Evolutionary conservation across 305 asterid genomes (phyloP), one percentile per base, ranked within the genome.

Genomic region (Caryopteris hybrid): DNA sequence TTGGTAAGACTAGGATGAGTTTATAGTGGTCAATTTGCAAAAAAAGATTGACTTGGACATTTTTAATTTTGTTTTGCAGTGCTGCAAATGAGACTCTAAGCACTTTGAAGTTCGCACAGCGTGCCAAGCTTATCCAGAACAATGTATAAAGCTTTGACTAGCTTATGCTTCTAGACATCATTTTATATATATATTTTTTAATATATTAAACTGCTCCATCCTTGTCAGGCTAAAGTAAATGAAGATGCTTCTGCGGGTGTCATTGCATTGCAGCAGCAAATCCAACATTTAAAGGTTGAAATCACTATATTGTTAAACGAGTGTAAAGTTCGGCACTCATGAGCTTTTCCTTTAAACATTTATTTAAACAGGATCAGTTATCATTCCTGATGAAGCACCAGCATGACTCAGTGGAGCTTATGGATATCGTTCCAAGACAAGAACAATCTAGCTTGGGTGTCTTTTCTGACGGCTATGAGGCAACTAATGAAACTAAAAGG

Each of bases 231-330:
- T 75, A 91, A 83, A 80, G 83, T 91, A 69, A 91, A 88, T 70
- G 97, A 91, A 85, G 97, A 91, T 82, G 95, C 97, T 70, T 85
- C 95, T 41, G 91, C 89, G 21, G 89, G 85, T 73, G 92, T 86
- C 51, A 79, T 81, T 76, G 86, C 85, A 55, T 75, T 88, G 86
- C 96, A 88, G 79, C 86, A 63, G 73, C 91, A 91, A 78, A 82
- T 91, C 74, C 90, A 82, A 73, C 86, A 77, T 38, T 78, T 91
- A 76, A 91, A 91, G 95, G 97, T 87, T 71, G 78, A 48, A 14
- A 56, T 51, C 58, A 48, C 38, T 27, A 17, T 63, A 21, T 46
- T 23, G 52, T 52, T 63, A 21, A 55, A 45, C 61, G 23, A 51
- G 45, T 56, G 68, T 64, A 70, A 56, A 57, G 43, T 77, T 66